Conservation (phyloP, 2,329 filamentous ascomycete species). For the Pestalotiopsis sp. region DNA sequence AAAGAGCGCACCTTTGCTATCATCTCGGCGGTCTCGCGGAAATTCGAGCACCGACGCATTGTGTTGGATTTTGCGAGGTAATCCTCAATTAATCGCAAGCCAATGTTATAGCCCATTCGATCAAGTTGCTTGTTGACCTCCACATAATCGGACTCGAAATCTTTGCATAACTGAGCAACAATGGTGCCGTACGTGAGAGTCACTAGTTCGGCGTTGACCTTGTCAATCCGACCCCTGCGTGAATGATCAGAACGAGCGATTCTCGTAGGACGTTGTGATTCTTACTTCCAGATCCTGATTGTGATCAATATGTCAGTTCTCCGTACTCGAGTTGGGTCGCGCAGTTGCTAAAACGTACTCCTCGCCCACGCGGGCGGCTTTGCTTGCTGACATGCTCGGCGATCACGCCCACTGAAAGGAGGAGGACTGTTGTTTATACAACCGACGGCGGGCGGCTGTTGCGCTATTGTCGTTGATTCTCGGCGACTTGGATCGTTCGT, state of each 20-base stretch:
- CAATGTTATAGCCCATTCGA: slow-evolving; percentile 99
- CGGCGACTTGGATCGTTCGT: background rate
- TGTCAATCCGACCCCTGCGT: slow-evolving; percentile 86
- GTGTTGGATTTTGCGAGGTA: slow-evolving; percentile 95
- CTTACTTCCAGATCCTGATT: slow-evolving; percentile 88
- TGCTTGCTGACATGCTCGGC: slow-evolving; percentile 56
- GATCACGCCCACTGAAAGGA: background rate
- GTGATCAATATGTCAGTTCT: slow-evolving; percentile 29
- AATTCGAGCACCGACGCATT: slow-evolving; percentile 85
- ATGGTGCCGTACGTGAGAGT: slow-evolving; percentile 98
- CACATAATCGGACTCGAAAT: slow-evolving; percentile 90
- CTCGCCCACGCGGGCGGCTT: slow-evolving; percentile 63
- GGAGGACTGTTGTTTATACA: background rate
- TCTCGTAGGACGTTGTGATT: slow-evolving; percentile 20
- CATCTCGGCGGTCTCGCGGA: slow-evolving; percentile 95
- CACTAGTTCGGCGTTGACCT: slow-evolving; percentile 96
- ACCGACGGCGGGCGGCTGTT: background rate
- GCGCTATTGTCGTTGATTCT: background rate
- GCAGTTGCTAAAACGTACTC: slow-evolving; percentile 47
- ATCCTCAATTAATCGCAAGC: slow-evolving; percentile 92
- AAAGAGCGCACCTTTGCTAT: slow-evolving; percentile 73
- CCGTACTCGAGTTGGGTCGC: slow-evolving; percentile 12
- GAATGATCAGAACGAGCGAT: background rate
- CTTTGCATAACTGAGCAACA: slow-evolving; percentile 93
- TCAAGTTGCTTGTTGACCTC: slow-evolving; percentile 98